Conservation (phyloP, 345 rosid species). For the Linum trigynum region DNA sequence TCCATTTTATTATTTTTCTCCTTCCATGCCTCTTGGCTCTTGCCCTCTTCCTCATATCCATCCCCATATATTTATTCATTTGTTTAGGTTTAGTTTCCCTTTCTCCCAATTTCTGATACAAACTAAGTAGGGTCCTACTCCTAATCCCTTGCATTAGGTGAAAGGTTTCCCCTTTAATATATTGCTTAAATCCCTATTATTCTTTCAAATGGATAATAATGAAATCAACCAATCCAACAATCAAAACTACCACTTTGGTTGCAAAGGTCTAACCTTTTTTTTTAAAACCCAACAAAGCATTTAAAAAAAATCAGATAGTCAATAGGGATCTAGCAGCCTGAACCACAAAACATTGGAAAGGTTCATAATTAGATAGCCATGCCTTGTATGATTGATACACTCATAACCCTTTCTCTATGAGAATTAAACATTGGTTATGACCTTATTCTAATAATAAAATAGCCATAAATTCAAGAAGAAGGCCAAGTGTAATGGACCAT, state of each 20-base stretch:
- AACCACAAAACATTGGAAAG: not conserved
- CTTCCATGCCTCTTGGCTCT: conserved; percentile 3
- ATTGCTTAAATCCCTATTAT: conserved; percentile 8
- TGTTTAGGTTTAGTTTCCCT: not conserved
- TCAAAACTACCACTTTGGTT: conserved; percentile 4
- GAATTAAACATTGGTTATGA: not conserved
- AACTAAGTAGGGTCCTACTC: conserved; percentile 5
- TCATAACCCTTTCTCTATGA: not conserved
- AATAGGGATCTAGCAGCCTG: not conserved
- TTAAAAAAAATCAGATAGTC: not conserved
- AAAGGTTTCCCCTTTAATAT: not conserved
- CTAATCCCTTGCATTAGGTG: conserved; percentile 9
- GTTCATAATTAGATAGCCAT: conserved; percentile 10
- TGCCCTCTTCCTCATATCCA: not conserved
- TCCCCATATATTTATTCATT: conserved; percentile 5
- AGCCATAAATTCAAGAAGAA: not conserved
- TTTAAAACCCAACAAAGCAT: not conserved
- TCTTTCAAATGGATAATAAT: not conserved
- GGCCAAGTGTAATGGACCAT: conserved; percentile 25
- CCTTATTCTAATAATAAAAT: not conserved
- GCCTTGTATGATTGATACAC: conserved; percentile 23
- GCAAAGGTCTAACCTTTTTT: not conserved
- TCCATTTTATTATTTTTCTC: not conserved
- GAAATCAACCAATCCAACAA: not conserved
- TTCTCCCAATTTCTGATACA: not conserved